phyloP scores from a whole-genome alignment of 2,329 filamentous ascomycete species.

The Gaeumannomyces tritici region DNA sequence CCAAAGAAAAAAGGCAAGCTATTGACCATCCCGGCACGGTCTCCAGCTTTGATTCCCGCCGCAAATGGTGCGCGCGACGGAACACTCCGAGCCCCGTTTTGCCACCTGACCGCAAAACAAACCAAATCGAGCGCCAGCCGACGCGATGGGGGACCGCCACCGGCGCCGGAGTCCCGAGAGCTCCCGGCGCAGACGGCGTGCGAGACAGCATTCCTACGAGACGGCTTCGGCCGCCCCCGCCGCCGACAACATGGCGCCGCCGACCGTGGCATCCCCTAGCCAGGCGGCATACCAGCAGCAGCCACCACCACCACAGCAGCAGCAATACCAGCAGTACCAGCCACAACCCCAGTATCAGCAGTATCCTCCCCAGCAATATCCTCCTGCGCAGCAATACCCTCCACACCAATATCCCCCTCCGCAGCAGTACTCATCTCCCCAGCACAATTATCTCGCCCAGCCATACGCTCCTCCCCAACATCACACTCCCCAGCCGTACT shows the following conservation, averaged over 20 bases:
- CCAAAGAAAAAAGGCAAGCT: not conserved
- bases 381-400: not conserved
- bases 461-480: not conserved
- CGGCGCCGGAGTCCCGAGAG: constrained; percentile 47
- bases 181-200: constrained; percentile 38
- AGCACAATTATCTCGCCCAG: not conserved
- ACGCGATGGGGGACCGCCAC: constrained; percentile 40
- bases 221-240: not conserved
- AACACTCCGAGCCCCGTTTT: not conserved
- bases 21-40: not conserved
- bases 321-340: not conserved
- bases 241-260: not conserved
- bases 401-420: not conserved
- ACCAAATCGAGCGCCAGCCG: not conserved
- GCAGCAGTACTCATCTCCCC: not conserved
- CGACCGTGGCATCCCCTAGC: not conserved
- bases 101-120: not conserved
- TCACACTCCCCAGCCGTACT: not conserved
- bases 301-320: not conserved
- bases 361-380: not conserved
- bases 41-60: not conserved
- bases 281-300: not conserved
- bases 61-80: constrained; percentile 1
- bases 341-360: not conserved
- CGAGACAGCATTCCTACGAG: constrained; percentile 30